Conservation (phyloP, 1,139 yeast species). For the Blastobotrys capitulatus region DNA sequence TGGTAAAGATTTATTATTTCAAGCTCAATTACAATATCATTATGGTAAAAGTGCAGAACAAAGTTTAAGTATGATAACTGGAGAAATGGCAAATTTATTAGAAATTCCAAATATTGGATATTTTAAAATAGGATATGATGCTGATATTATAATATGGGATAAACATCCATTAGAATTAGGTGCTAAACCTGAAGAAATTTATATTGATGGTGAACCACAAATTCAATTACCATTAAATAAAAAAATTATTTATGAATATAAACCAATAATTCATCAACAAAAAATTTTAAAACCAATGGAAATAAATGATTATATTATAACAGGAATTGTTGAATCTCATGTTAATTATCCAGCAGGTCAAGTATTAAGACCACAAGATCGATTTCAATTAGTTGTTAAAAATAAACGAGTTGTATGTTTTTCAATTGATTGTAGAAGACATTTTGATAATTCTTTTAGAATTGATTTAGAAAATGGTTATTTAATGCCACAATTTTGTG, state of each 20-base stretch:
- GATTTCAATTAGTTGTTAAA: conserved; percentile 5
- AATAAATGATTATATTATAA: neutral
- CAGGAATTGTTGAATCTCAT: conserved; percentile 8
- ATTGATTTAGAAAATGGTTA: conserved; percentile 4
- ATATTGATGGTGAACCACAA: conserved; percentile 13
- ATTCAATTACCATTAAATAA: neutral
- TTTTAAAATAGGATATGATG: conserved; percentile 17
- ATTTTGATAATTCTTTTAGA: conserved; percentile 1
- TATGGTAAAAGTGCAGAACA: neutral
- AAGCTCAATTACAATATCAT: conserved; percentile 7
- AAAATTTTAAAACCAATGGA: neutral
- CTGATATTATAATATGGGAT: conserved; percentile 19
- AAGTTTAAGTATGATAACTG: conserved; percentile 16
- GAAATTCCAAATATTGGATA: conserved; percentile 15
- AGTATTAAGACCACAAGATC: conserved; percentile 8
- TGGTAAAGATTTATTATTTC: conserved; percentile 6
- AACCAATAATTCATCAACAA: neutral
- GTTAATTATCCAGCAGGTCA: conserved; percentile 6
- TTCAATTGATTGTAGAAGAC: conserved; percentile 8
- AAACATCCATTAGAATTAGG: conserved; percentile 16
- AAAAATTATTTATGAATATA: neutral
- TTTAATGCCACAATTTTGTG: conserved; percentile 1
- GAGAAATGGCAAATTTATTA: conserved; percentile 15
- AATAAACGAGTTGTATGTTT: conserved; percentile 2
- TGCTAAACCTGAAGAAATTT: conserved; percentile 17